These are phyloP conservation scores for Penicillium sp. DNA, from an alignment of 2,329 filamentous ascomycete species.

Conservation along the genomic window DNA sequence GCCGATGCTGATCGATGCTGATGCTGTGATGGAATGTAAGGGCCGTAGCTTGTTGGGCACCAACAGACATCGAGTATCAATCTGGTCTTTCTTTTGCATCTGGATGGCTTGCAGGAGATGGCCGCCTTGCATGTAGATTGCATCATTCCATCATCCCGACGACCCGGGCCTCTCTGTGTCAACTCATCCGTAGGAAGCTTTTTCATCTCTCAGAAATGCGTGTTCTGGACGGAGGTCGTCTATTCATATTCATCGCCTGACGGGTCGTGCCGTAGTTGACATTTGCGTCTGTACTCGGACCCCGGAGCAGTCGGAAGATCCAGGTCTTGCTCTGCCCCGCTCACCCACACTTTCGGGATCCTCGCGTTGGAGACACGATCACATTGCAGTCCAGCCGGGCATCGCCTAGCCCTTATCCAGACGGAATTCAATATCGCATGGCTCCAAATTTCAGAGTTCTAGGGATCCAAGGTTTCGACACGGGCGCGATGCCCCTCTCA, in stretches of 20 bases:
- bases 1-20: neutral
- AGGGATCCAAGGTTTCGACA: constrained; percentile 4
- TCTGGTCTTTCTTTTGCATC: constrained; percentile 7
- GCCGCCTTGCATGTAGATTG: constrained; percentile 18
- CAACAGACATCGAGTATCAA: constrained; percentile 1
- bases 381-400: constrained; percentile 1
- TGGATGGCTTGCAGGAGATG: constrained; percentile 18
- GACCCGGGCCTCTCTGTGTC: neutral
- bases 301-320: neutral
- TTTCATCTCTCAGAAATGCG: neutral
- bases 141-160: constrained; percentile 23
- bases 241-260: constrained; percentile 1
- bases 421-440: neutral
- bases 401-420: neutral
- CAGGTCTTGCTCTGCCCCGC: neutral
- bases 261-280: constrained; percentile 6
- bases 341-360: constrained; percentile 1
- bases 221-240: neutral
- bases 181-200: neutral
- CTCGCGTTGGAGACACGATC: neutral
- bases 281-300: constrained; percentile 8
- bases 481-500: constrained; percentile 15
- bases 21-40: neutral
- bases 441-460: neutral
- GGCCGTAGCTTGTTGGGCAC: constrained; percentile 8